These are phyloP conservation scores for Fusarium acutatum DNA, from an alignment of 2,329 filamentous ascomycete species.

Conservation along the genomic window DNA sequence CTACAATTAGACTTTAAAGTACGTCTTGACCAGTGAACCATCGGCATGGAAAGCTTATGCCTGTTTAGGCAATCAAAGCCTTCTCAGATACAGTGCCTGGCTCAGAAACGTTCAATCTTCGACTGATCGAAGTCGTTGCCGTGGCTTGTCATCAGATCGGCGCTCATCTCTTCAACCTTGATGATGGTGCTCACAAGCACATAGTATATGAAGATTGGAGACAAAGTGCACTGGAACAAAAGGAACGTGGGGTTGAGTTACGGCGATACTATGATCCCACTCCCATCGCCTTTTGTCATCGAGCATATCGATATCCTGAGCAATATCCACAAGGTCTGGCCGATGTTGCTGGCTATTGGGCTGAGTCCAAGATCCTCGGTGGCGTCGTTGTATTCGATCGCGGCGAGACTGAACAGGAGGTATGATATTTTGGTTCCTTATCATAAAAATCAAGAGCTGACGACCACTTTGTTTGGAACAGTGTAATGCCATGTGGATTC, in stretches of 20 bases:
- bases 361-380: constrained; percentile 15
- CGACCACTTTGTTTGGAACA: neutral
- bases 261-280: neutral
- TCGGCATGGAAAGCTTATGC: accelerated
- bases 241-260: neutral
- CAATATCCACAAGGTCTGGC: constrained; percentile 11
- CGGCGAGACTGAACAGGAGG: constrained; percentile 12
- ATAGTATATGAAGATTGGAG: neutral
- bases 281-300: neutral
- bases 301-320: neutral
- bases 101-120: neutral
- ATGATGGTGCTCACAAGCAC: constrained; percentile 16
- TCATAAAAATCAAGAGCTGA: accelerated
- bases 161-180: constrained; percentile 1
- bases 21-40: accelerated
- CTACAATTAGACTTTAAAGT: neutral
- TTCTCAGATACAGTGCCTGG: neutral
- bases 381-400: constrained; percentile 15
- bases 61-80: neutral
- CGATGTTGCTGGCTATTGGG: constrained; percentile 18
- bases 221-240: neutral
- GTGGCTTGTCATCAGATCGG: constrained; percentile 20
- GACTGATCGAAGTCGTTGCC: constrained; percentile 9
- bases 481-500: constrained; percentile 21
- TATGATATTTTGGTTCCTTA: neutral